Conservation (phyloP, 768 basidiomycete species). For the Chalciporus piperatus region DNA sequence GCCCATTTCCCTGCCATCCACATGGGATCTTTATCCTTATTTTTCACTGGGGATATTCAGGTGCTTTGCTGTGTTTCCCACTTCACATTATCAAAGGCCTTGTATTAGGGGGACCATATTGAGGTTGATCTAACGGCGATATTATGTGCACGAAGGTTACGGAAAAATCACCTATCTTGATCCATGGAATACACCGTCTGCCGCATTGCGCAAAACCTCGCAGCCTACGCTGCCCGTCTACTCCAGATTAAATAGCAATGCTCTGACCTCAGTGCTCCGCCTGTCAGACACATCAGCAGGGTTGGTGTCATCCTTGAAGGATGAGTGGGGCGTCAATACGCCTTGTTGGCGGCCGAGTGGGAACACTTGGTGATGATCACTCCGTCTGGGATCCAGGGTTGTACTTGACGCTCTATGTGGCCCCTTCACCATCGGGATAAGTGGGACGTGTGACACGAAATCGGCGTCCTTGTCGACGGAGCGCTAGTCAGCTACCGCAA, state of each 20-base stretch:
- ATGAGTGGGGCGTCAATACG: constrained; percentile 37
- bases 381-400: constrained; percentile 37
- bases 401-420: constrained; percentile 32
- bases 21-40: too few relatives aligned
- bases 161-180: too few relatives aligned
- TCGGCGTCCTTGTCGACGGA: constrained; percentile 32
- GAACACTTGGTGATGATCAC: constrained; percentile 41
- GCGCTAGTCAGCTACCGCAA: constrained; percentile 39
- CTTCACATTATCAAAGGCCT: too few relatives aligned
- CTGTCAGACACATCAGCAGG: constrained; percentile 32
- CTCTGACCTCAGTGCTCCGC: constrained; percentile 41
- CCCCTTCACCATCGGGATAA: constrained; percentile 31
- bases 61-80: too few relatives aligned
- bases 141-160: too few relatives aligned
- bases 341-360: constrained; percentile 37
- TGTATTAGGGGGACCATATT: too few relatives aligned
- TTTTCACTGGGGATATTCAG: too few relatives aligned
- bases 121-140: too few relatives aligned
- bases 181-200: too few relatives aligned
- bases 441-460: constrained; percentile 33
- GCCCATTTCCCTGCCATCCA: too few relatives aligned
- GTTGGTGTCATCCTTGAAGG: constrained; percentile 35
- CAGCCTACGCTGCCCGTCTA: constrained; percentile 3
- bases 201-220: too few relatives aligned
- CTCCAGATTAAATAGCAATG: constrained; percentile 38